A percentile compares a stretch with the other conserved stretches of the same genome.
Evolutionary conservation across 176 grass and related monocot genomes (phyloP).

Genomic region (Olyra latifolia): DNA sequence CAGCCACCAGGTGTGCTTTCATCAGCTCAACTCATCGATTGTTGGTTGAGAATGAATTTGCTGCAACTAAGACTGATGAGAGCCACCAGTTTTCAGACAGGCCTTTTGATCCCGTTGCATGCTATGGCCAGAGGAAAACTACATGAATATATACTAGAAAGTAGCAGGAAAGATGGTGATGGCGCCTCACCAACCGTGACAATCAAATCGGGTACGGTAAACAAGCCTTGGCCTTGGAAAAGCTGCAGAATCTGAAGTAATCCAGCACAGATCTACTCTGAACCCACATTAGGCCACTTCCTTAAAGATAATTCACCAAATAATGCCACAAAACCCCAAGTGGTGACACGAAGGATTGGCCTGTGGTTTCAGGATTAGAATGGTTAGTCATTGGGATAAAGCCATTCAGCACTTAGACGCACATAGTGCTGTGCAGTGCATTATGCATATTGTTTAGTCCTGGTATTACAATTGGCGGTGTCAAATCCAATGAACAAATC

Average conservation of each 20-base stretch:
- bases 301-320: constrained; percentile 11
- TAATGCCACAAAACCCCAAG: neutral
- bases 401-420: neutral
- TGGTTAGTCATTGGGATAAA: constrained; percentile 16
- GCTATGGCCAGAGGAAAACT: neutral
- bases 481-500: neutral
- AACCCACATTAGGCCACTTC: constrained; percentile 27
- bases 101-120: neutral
- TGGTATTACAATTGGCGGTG: neutral
- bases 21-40: neutral
- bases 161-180: neutral
- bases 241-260: neutral
- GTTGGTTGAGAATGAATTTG: neutral
- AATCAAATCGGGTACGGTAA: neutral
- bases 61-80: neutral
- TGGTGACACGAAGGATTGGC: neutral
- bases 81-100: neutral
- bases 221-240: neutral
- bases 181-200: neutral
- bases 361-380: constrained; percentile 18
- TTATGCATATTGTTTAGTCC: constrained; percentile 31
- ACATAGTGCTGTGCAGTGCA: constrained; percentile 1
- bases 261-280: neutral
- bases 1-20: neutral
- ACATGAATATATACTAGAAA: too few species aligned